Base-by-base conservation (phyloP, 2,329 filamentous ascomycete genomes). In the Aspergillus ustus region DNA sequence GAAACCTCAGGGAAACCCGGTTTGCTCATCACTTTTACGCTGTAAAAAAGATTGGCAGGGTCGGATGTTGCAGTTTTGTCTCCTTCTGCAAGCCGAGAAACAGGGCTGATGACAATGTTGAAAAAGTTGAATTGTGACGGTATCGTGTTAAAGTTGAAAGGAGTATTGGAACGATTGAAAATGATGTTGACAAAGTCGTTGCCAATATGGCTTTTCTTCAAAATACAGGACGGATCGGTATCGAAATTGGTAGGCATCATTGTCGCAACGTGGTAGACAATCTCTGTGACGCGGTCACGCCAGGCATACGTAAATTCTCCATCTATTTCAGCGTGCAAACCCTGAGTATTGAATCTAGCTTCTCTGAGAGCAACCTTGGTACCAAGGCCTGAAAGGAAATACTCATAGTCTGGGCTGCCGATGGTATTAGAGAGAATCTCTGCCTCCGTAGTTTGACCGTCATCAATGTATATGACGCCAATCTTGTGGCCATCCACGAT, bases 101-200 rank as follows among this genome's bases (percentile, higher is more conserved):
- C 93, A 64, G 95, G 95, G 2, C 91, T 92, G 72, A 99, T 94
- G 69, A 98, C 90, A 70, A 99, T 98, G 74, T 97, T 93, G 73
- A 99, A 93, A 72, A 91, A 97, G 73, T 97, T 98, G 82, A 99
- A 97, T 60, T 94, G 91, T 0, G 93, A 96, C 0, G 92, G 92
- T 69, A 99, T 96, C 0, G 92, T 97, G 73, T 97, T 87, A 73
- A 97, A 96, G 57, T 86, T 85, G 80, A 97, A 98, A 0, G 91
- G 90, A 52, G 89, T 77, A n/a, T 95, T 94, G 2, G 93, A 97
- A 71, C 96, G 92, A 75, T 99, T 99, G 84, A 96, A 99, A 61
- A 99, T 90, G 69, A 99, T 96, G 74, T 97, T 98, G 73, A 99
- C 95, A 75, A 92, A 96, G 76, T 98, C 95, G 73, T 99, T 99